A percentile compares a stretch with the other conserved stretches of the same genome.
These are phyloP conservation scores for grape (Vitis vinifera) DNA, from an alignment of 164 flowering plant species.

Conservation along the genomic window DNA sequence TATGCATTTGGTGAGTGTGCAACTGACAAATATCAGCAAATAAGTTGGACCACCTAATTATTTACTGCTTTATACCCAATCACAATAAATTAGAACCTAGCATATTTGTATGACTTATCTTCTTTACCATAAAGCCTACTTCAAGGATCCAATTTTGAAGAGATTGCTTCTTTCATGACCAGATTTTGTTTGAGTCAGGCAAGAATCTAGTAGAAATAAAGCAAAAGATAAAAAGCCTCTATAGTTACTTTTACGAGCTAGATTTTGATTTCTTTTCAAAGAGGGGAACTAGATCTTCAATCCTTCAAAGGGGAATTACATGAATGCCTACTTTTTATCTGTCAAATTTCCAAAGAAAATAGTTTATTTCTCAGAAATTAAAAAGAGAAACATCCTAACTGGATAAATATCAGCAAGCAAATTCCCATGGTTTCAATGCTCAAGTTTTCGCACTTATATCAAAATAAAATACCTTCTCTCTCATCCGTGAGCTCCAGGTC, in stretches of 20 bases:
- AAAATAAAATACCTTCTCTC: conserved; percentile 61
- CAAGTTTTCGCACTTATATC: neutral
- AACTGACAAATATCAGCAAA: neutral
- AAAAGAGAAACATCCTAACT: too few species aligned
- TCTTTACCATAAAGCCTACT: neutral
- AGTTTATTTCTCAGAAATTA: too few species aligned
- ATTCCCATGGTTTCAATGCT: neutral
- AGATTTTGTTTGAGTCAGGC: neutral
- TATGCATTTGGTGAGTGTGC: too few species aligned
- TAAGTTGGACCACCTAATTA: neutral
- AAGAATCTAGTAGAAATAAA: neutral
- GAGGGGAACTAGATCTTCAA: too few species aligned
- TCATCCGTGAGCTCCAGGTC: conserved; percentile 71
- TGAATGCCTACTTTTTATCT: too few species aligned
- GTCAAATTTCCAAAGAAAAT: too few species aligned
- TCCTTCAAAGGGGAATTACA: too few species aligned
- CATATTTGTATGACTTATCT: neutral
- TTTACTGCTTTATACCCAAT: neutral
- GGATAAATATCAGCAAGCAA: neutral
- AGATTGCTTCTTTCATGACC: neutral
- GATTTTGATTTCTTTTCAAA: too few species aligned
- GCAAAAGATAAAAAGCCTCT: too few species aligned
- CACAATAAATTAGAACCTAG: neutral
- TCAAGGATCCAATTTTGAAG: neutral
- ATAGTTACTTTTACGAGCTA: too few species aligned